Evolutionary conservation across 2,329 filamentous ascomycete genomes (phyloP).

Genomic region (Neoarthrinium moseri): DNA sequence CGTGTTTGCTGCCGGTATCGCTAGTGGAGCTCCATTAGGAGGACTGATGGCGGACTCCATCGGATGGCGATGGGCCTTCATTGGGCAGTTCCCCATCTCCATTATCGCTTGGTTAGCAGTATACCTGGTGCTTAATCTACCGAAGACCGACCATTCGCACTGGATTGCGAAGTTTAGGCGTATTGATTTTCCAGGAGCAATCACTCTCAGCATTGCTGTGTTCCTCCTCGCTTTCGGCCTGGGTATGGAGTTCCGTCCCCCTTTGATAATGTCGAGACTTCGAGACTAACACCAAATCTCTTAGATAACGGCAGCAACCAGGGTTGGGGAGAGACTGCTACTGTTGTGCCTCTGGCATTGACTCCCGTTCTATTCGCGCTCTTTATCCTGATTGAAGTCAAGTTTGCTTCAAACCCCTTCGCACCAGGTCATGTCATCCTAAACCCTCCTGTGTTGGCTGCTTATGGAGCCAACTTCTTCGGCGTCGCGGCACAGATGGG

Average conservation of each 20-base stretch:
- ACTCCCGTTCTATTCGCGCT: slow-evolving; percentile 59
- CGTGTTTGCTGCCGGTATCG: slow-evolving; percentile 66
- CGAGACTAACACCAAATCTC: too few relatives aligned
- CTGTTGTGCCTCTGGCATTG: slow-evolving; percentile 55
- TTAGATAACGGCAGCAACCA: slow-evolving; percentile 74
- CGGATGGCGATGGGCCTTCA: slow-evolving; percentile 76
- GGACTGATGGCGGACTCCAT: slow-evolving; percentile 71
- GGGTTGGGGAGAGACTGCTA: slow-evolving; percentile 60
- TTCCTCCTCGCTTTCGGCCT: slow-evolving; percentile 66
- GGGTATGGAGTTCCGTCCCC: too few relatives aligned
- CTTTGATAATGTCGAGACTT: too few relatives aligned
- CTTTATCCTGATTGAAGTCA: slow-evolving; percentile 70
- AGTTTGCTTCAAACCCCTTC: slow-evolving; percentile 68
- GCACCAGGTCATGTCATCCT: slow-evolving; percentile 74
- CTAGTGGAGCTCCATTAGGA: slow-evolving; percentile 67
- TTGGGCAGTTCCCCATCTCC: slow-evolving; percentile 69
- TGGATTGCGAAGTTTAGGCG: slow-evolving; percentile 65
- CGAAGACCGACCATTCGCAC: slow-evolving; percentile 54
- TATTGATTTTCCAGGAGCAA: slow-evolving; percentile 73
- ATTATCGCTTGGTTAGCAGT: slow-evolving; percentile 64
- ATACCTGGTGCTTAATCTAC: slow-evolving; percentile 60
- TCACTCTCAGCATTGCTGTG: slow-evolving; percentile 64
- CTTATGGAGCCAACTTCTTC: slow-evolving; percentile 73
- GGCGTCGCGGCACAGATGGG: slow-evolving; percentile 57
- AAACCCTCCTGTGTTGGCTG: slow-evolving; percentile 62